phyloP scores from a whole-genome alignment of 75 land plant genomes.

The Pinus albicaulis region DNA sequence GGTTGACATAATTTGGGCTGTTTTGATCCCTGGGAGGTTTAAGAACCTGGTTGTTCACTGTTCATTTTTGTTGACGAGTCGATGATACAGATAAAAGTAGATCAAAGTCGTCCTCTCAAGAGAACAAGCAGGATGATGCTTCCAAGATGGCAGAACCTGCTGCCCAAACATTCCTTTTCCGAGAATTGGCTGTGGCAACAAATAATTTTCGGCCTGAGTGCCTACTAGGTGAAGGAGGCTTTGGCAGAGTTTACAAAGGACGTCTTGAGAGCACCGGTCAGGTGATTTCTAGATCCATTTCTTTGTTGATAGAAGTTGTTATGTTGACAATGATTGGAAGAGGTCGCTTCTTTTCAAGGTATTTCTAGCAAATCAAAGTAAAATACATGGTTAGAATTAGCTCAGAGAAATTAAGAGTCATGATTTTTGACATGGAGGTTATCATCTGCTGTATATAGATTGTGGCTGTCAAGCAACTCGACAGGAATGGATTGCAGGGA shows the following conservation, averaged over 20 bases:
- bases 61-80: not conserved
- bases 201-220: conserved; percentile 46
- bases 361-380: no score
- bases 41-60: not conserved
- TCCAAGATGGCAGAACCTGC: conserved; percentile 28
- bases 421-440: not conserved
- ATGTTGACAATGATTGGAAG: not conserved
- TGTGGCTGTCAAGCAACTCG: conserved; percentile 44
- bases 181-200: conserved; percentile 47
- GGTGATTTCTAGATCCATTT: conserved; percentile 13
- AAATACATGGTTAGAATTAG: no score
- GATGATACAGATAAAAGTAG: conserved; percentile 31
- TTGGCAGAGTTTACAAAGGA: conserved; percentile 48
- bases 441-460: conserved; percentile 12
- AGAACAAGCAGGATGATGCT: conserved; percentile 26
- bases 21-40: not conserved
- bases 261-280: conserved; percentile 37
- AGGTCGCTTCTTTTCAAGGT: no score
- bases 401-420: not conserved
- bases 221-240: conserved; percentile 47
- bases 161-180: conserved; percentile 47
- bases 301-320: not conserved
- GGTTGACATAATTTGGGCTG: not conserved
- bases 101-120: conserved; percentile 20
- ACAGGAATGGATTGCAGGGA: conserved; percentile 36